Percentiles rank a stretch among this genome's conserved stretches.
Conservation (phyloP, 1,284 basidiomycete genomes). For the Clitocybe nebularis region DNA sequence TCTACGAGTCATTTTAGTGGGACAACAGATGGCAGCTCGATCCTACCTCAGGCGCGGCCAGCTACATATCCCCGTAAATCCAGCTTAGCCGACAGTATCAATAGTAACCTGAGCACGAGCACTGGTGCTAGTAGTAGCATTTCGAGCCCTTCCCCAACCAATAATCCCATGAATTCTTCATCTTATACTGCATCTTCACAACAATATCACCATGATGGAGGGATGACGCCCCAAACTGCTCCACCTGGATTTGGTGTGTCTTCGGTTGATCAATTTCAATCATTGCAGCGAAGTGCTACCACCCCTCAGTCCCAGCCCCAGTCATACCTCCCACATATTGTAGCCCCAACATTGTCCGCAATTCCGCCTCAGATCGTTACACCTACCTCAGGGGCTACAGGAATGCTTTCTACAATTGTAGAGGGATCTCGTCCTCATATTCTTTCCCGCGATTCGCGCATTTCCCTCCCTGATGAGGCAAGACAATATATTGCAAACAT, state of each 20-base stretch:
- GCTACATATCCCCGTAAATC: constrained; percentile 28
- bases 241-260: constrained; percentile 18
- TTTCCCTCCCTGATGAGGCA: constrained; percentile 71
- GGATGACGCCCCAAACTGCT: constrained; percentile 21
- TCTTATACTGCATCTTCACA: constrained; percentile 11
- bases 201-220: constrained; percentile 15
- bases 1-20: neutral
- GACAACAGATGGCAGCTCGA: neutral
- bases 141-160: constrained; percentile 13
- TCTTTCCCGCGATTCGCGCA: constrained; percentile 52
- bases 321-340: constrained; percentile 8
- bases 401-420: constrained; percentile 23
- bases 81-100: constrained; percentile 30
- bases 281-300: constrained; percentile 12
- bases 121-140: constrained; percentile 19
- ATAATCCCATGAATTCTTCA: constrained; percentile 6
- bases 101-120: constrained; percentile 23
- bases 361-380: constrained; percentile 10
- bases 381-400: constrained; percentile 18
- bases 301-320: constrained; percentile 7
- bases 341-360: constrained; percentile 11
- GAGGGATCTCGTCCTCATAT: constrained; percentile 21
- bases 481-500: constrained; percentile 65
- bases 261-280: constrained; percentile 13
- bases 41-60: constrained; percentile 13